Evolutionary conservation across 768 basidiomycete species (phyloP), one percentile per base, ranked within the genome.

Genomic region (Leccinum rimulosum): DNA sequence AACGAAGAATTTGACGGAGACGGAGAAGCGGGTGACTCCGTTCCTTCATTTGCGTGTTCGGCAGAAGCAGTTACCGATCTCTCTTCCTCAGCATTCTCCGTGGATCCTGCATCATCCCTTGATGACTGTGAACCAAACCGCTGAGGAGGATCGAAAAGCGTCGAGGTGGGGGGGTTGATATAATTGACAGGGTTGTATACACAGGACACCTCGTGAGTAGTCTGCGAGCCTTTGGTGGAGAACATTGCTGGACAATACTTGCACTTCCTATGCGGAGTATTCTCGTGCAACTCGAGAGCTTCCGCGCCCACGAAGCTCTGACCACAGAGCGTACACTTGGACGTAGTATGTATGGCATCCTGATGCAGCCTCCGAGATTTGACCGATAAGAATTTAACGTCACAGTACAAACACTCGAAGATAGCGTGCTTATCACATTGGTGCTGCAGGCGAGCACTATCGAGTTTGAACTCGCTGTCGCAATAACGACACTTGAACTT

Each of bases 361-460:
- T 62, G 58, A 17, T 73, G 71, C 4, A 55, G 33, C 7, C 27
- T 11, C 2, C 62, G 59, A 27, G 49, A 57, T 1, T 38, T 31
- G 4, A 27, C 12, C 4, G 66, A 64, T 19, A 0, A 19, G 49
- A 67, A 62, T 22, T 33, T 11, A 4, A 19, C 43, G 15, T 56
- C 27, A 25, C 68, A 69, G 28, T 58, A 12, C 6, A 6, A 17
- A 50, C 68, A 70, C n/a, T 49, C 48, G 52, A 61, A 54, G 17
- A 40, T 15, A 3, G 33, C 12, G 6, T 69, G 68, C 31, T 56
- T 59, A 3, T 62, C 58, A 1, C 35, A 4, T 14, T 61, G 45
- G 12, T 70, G 68, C 11, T 60, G 50, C 8, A 59, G 22, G 1
- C 61, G 54, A 14, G 57, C 59, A 0, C 36, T 27, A 4, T 53